A percentile compares a stretch with the other conserved stretches of the same genome.
Conservation (phyloP, 1,284 basidiomycete genomes). For the Rhodotorula sp. region DNA sequence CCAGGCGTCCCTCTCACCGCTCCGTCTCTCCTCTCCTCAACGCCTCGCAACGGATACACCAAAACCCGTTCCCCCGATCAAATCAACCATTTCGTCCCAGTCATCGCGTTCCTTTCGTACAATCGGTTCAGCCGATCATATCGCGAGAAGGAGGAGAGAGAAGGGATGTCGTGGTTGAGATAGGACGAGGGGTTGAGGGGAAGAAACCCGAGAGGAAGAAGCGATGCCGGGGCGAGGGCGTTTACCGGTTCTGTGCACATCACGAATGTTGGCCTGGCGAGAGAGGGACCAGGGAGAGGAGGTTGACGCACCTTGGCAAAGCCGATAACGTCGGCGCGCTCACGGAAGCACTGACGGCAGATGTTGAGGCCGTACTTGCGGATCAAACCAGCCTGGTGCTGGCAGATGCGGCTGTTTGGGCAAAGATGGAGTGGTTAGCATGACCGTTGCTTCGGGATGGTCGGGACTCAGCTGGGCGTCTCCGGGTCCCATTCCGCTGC, state of each 20-base stretch:
- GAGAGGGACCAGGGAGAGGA: not conserved
- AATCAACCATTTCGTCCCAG: not conserved
- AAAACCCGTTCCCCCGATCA: not conserved
- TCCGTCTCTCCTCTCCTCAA: not conserved
- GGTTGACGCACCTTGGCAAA: constrained; percentile 67
- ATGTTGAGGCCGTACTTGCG: constrained; percentile 72
- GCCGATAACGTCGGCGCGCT: constrained; percentile 78
- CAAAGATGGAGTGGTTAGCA: not conserved
- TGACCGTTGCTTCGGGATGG: not conserved
- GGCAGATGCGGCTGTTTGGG: constrained; percentile 75
- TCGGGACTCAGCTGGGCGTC: not conserved
- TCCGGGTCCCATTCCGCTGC: not conserved
- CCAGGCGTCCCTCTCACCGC: not conserved
- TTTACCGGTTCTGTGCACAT: constrained; percentile 32
- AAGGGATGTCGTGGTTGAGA: not conserved
- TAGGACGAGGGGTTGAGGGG: not conserved
- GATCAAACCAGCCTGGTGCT: constrained; percentile 94
- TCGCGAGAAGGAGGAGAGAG: not conserved
- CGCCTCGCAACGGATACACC: too few species aligned
- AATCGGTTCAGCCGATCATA: too few species aligned
- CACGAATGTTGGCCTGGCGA: too few species aligned
- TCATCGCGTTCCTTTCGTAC: not conserved
- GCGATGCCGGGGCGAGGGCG: not conserved
- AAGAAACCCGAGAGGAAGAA: not conserved
- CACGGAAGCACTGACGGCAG: constrained; percentile 95